Percentiles rank a stretch among this genome's conserved stretches.
These are phyloP conservation scores for Vigna angularis DNA, from an alignment of 306 rosid species.

Conservation along the genomic window DNA sequence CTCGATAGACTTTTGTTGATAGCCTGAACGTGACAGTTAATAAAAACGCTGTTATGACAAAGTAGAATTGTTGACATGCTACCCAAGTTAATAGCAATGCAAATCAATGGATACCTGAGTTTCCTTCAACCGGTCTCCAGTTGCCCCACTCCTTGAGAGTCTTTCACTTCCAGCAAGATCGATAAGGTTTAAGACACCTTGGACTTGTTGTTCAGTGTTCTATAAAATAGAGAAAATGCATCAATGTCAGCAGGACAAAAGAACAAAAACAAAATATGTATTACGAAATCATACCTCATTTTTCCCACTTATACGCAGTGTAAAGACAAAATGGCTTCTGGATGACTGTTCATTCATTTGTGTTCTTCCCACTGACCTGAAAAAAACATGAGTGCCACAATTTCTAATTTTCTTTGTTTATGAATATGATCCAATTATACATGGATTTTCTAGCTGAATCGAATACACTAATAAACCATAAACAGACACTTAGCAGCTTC, in stretches of 20 bases:
- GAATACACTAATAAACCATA: neutral
- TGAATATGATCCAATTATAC: slow-evolving; percentile 4
- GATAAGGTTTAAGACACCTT: slow-evolving; percentile 88
- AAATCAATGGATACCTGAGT: slow-evolving; percentile 72
- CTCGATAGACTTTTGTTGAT: slow-evolving; percentile 89
- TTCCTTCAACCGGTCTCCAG: slow-evolving; percentile 96
- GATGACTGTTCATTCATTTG: slow-evolving; percentile 98
- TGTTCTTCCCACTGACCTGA: slow-evolving; percentile 95
- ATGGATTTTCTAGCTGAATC: slow-evolving; percentile 8
- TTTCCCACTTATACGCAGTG: slow-evolving; percentile 85
- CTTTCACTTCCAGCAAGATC: slow-evolving; percentile 99
- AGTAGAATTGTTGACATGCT: neutral
- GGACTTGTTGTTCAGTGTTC: slow-evolving; percentile 97
- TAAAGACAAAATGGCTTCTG: slow-evolving; percentile 94
- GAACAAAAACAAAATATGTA: neutral
- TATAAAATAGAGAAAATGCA: slow-evolving; percentile 40
- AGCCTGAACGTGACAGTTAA: slow-evolving; percentile 62
- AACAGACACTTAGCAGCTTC: neutral
- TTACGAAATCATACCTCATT: slow-evolving; percentile 64
- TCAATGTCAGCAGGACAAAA: slow-evolving; percentile 32
- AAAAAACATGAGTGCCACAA: slow-evolving; percentile 34
- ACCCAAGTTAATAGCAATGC: slow-evolving; percentile 12
- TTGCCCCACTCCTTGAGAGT: slow-evolving; percentile 90
- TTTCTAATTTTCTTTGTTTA: slow-evolving; percentile 4
- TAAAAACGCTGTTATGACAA: slow-evolving; percentile 26